phyloP scores from a whole-genome alignment of 2,329 filamentous ascomycete species.

The Triangularia setosa region DNA sequence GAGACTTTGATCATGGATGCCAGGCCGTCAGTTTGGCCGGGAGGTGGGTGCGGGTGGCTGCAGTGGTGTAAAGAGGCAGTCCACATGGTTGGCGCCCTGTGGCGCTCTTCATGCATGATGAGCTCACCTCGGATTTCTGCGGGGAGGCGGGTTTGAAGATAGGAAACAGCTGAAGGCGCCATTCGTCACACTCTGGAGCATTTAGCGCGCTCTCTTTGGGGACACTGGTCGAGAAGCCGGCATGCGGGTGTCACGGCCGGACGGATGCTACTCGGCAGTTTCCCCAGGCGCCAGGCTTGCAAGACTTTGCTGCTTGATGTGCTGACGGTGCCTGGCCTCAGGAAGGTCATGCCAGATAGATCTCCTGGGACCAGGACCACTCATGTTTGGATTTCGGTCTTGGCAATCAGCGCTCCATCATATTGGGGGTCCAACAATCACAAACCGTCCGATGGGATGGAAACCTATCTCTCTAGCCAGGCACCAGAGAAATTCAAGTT shows the following conservation, averaged over 20 bases:
- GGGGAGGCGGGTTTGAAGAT: neutral
- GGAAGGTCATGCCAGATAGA: too few relatives aligned
- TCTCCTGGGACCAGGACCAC: too few relatives aligned
- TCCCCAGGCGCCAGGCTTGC: too few relatives aligned
- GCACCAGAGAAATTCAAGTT: neutral
- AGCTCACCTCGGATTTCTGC: neutral
- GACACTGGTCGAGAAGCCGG: too few relatives aligned
- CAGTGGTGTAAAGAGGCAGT: neutral
- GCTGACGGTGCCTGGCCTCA: too few relatives aligned
- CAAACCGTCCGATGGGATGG: neutral
- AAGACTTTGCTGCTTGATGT: too few relatives aligned
- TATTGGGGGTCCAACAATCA: too few relatives aligned
- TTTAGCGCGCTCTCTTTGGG: neutral
- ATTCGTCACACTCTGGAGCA: neutral
- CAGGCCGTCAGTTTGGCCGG: conserved; percentile 4
- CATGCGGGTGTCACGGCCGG: neutral
- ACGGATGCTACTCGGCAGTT: neutral
- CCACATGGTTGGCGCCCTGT: conserved; percentile 3
- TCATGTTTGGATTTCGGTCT: too few relatives aligned
- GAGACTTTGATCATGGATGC: neutral
- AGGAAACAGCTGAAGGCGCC: neutral
- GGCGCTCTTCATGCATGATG: neutral
- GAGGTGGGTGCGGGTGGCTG: conserved; percentile 7
- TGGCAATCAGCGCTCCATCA: too few relatives aligned
- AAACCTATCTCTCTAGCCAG: neutral